Percentiles rank a stretch among this genome's conserved stretches.
phyloP scores from a whole-genome alignment of 2,329 filamentous ascomycete genomes.

The Periconia macrospinosa region DNA sequence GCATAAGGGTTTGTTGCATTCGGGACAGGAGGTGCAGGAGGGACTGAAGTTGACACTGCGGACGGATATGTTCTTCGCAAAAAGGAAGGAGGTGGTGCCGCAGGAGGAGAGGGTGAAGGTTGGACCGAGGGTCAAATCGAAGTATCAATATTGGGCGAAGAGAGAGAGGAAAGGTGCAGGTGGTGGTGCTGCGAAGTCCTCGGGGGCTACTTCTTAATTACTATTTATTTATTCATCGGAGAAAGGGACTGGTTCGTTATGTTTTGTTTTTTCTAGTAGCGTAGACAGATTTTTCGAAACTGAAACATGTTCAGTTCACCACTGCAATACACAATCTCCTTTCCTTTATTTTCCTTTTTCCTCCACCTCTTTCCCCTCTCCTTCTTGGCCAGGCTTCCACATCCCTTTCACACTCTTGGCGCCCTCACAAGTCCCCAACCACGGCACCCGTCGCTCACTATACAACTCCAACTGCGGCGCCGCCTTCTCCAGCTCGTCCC shows the following conservation, averaged over 20 bases:
- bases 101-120: not conserved
- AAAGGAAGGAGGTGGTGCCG: not conserved
- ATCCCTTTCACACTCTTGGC: not conserved
- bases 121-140: not conserved
- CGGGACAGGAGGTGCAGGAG: not conserved
- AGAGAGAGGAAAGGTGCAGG: not conserved
- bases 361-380: not conserved
- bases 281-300: no score
- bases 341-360: no score
- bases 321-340: no score
- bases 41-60: not conserved
- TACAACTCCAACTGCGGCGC: not conserved
- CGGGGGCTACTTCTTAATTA: no score
- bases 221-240: no score
- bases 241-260: no score
- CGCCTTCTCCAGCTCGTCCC: not conserved
- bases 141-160: not conserved
- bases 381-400: not conserved
- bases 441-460: not conserved
- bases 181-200: not conserved
- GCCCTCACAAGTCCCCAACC: not conserved
- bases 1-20: not conserved
- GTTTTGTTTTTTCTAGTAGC: no score
- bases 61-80: not conserved
- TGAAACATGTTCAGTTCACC: no score